Percentiles rank a stretch among this genome's conserved stretches.
phyloP scores from a whole-genome alignment of 2,329 filamentous ascomycete genomes.

The Torrubiella hemipterigena region DNA sequence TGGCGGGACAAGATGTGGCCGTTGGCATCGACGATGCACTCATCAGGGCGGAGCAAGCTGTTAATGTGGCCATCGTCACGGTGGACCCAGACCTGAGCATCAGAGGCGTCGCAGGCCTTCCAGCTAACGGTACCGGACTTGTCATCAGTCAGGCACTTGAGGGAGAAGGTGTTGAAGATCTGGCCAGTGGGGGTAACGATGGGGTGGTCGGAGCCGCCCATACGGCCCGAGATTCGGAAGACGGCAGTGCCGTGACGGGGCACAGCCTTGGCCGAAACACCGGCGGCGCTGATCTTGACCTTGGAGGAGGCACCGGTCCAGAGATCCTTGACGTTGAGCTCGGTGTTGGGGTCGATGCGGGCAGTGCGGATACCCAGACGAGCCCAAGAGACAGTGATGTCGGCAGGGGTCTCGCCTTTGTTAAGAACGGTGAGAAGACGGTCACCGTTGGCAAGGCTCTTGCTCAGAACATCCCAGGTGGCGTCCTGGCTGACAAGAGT shows the following conservation, averaged over 20 bases:
- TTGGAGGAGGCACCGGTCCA: constrained; percentile 23
- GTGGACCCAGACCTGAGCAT: constrained; percentile 30
- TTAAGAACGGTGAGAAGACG: constrained; percentile 35
- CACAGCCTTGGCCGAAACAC: constrained; percentile 15
- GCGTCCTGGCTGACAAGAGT: constrained; percentile 32
- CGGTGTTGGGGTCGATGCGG: constrained; percentile 13
- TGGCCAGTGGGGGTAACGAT: constrained; percentile 29
- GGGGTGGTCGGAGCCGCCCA: constrained; percentile 10
- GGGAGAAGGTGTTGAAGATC: constrained; percentile 35
- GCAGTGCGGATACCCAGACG: constrained; percentile 21
- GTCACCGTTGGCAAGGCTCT: constrained; percentile 32
- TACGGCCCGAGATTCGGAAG: constrained; percentile 24
- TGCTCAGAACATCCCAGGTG: constrained; percentile 31
- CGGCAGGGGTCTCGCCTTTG: constrained; percentile 17
- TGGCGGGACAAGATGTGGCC: constrained; percentile 8
- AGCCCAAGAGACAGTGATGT: constrained; percentile 18
- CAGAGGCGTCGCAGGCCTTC: constrained; percentile 21
- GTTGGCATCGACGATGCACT: constrained; percentile 18
- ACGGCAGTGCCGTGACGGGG: constrained; percentile 27
- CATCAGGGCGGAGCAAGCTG: constrained; percentile 19
- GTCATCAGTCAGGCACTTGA: constrained; percentile 26
- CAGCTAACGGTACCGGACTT: constrained; percentile 16
- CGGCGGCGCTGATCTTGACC: constrained; percentile 12
- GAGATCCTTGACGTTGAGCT: constrained; percentile 24
- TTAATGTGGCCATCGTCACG: constrained; percentile 19